These are phyloP conservation scores for Aspergillus calidoustus DNA, from an alignment of 2,329 filamentous ascomycete species.

Conservation along the genomic window DNA sequence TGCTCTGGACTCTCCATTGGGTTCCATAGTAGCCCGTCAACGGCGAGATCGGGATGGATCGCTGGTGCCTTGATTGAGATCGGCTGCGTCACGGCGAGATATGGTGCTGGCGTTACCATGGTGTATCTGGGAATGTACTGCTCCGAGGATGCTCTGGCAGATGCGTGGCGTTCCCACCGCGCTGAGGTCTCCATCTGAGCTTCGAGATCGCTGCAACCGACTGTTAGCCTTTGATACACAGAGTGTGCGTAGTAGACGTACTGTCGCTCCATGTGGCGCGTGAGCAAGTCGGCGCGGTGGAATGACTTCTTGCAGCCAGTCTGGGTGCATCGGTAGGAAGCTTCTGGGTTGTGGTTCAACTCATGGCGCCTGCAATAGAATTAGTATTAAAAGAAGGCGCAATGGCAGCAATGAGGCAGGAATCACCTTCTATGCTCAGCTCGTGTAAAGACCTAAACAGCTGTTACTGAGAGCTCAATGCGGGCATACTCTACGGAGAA, in stretches of 20 bases:
- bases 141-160: slow-evolving; percentile 27
- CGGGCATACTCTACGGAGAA: slow-evolving; percentile 7
- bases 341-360: slow-evolving; percentile 55
- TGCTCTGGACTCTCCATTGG: slow-evolving; percentile 42
- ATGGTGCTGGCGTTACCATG: slow-evolving; percentile 28
- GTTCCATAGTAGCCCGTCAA: slow-evolving; percentile 41
- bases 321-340: slow-evolving; percentile 49
- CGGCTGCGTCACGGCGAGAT: slow-evolving; percentile 33
- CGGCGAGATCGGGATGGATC: slow-evolving; percentile 39
- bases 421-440: slow-evolving; percentile 52
- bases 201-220: slow-evolving; percentile 38
- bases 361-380: slow-evolving; percentile 49
- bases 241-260: slow-evolving; percentile 34
- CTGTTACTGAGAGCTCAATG: slow-evolving; percentile 16
- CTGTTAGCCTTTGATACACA: neutral
- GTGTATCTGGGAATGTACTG: slow-evolving; percentile 30
- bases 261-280: slow-evolving; percentile 57
- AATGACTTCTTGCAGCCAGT: slow-evolving; percentile 54
- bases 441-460: slow-evolving; percentile 52
- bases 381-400: neutral
- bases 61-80: slow-evolving; percentile 41
- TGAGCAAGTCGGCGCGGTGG: slow-evolving; percentile 52
- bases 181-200: slow-evolving; percentile 36
- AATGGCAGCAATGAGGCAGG: neutral
- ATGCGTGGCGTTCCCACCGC: slow-evolving; percentile 34